Evolutionary conservation across 2,329 filamentous ascomycete genomes (phyloP).

Genomic region (Xylogone sp.): DNA sequence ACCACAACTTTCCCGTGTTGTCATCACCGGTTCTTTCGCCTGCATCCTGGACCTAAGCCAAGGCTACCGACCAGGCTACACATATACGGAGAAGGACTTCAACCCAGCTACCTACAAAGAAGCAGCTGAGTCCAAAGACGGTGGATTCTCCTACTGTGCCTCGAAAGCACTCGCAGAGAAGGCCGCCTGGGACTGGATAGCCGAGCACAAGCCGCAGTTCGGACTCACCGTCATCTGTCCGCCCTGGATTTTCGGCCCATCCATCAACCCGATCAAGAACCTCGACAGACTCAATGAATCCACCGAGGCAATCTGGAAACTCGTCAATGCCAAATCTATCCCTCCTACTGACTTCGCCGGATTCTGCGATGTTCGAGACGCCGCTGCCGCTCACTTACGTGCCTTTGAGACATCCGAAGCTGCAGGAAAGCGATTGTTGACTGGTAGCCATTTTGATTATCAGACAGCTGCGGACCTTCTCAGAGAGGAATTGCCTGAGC

Average conservation of each 20-base stretch:
- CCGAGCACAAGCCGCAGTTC: constrained; percentile 48
- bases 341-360: constrained; percentile 17
- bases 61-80: constrained; percentile 12
- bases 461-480: constrained; percentile 52
- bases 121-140: constrained; percentile 35
- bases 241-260: constrained; percentile 56
- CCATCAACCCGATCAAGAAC: constrained; percentile 56
- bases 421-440: constrained; percentile 58
- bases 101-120: constrained; percentile 31
- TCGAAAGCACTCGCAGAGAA: constrained; percentile 62
- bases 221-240: constrained; percentile 55
- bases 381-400: constrained; percentile 56
- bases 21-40: constrained; percentile 41
- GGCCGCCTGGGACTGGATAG: constrained; percentile 58
- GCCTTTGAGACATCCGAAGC: constrained; percentile 51
- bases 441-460: constrained; percentile 55
- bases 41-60: constrained; percentile 19
- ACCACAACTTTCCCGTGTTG: constrained; percentile 64
- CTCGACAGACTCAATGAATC: constrained; percentile 66
- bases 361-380: constrained; percentile 51
- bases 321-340: constrained; percentile 47
- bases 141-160: constrained; percentile 39
- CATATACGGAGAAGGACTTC: constrained; percentile 46
- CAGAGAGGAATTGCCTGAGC: constrained; percentile 46
- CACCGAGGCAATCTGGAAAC: constrained; percentile 51